phyloP scores from a whole-genome alignment of 2,329 filamentous ascomycete species.

The Fusarium temperatum region DNA sequence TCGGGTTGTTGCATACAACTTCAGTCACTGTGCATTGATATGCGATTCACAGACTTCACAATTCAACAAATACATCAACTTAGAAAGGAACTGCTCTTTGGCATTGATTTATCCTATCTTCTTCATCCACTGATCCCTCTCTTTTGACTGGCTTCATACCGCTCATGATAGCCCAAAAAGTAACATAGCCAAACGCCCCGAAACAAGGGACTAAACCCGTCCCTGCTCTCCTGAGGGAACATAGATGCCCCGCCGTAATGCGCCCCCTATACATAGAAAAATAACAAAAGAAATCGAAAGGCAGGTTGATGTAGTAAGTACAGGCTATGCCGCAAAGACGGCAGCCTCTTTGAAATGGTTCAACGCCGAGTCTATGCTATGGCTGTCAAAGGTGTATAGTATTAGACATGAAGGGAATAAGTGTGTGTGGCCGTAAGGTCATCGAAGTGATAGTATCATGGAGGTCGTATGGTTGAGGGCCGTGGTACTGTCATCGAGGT shows the following conservation, averaged over 20 bases:
- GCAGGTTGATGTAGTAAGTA: slow-evolving; percentile 42
- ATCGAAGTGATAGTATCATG: slow-evolving; percentile 42
- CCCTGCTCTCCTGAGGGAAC: slow-evolving; percentile 35
- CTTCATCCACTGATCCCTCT: slow-evolving; percentile 30
- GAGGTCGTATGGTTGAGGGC: slow-evolving; percentile 22
- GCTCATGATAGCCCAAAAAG: slow-evolving; percentile 41
- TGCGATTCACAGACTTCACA: not conserved
- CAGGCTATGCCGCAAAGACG: slow-evolving; percentile 34
- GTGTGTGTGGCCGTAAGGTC: slow-evolving; percentile 35
- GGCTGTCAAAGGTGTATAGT: slow-evolving; percentile 39
- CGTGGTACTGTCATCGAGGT: slow-evolving; percentile 42
- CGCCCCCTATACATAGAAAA: slow-evolving; percentile 42
- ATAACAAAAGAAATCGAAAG: slow-evolving; percentile 36
- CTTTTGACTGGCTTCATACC: slow-evolving; percentile 40
- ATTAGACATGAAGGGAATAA: slow-evolving; percentile 43
- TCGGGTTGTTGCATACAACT: not conserved
- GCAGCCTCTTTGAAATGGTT: slow-evolving; percentile 32
- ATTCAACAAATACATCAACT: not conserved
- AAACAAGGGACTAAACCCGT: slow-evolving; percentile 32
- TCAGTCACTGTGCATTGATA: not conserved
- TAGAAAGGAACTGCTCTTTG: slow-evolving; percentile 36
- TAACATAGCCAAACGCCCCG: slow-evolving; percentile 39
- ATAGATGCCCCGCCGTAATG: slow-evolving; percentile 35
- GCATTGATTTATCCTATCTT: slow-evolving; percentile 39
- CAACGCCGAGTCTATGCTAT: slow-evolving; percentile 50